These are phyloP conservation scores for Scedosporium boydii DNA, from an alignment of 2,329 filamentous ascomycete genomes.

Conservation along the genomic window DNA sequence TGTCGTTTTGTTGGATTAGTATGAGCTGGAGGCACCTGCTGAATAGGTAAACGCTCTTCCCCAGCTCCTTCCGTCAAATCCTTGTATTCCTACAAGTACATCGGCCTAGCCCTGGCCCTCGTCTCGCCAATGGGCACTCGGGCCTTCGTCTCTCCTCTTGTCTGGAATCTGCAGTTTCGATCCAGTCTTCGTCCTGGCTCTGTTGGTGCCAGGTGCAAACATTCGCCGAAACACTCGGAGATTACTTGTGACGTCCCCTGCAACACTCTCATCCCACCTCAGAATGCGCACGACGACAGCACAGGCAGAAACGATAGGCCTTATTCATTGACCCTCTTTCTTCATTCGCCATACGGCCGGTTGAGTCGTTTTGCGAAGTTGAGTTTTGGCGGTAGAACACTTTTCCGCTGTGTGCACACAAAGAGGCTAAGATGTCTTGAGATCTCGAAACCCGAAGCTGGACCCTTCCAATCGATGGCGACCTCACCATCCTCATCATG, in stretches of 20 bases:
- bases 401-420: no score
- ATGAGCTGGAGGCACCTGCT: no score
- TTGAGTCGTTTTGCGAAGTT: neutral
- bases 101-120: no score
- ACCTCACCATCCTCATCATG: neutral
- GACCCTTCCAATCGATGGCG: neutral
- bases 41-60: no score
- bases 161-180: neutral
- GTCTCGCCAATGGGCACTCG: no score
- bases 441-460: neutral
- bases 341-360: neutral
- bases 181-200: neutral
- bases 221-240: neutral
- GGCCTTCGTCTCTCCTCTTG: no score
- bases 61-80: no score
- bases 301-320: no score
- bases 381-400: neutral
- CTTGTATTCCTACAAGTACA: no score
- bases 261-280: neutral
- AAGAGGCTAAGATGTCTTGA: no score
- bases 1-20: no score
- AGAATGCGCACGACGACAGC: neutral
- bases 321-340: neutral
- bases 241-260: neutral
- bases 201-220: neutral